Evolutionary conservation across 176 grass and related monocot genomes (phyloP), one percentile per base, ranked within the genome.

Genomic region (Carex cristatella): DNA sequence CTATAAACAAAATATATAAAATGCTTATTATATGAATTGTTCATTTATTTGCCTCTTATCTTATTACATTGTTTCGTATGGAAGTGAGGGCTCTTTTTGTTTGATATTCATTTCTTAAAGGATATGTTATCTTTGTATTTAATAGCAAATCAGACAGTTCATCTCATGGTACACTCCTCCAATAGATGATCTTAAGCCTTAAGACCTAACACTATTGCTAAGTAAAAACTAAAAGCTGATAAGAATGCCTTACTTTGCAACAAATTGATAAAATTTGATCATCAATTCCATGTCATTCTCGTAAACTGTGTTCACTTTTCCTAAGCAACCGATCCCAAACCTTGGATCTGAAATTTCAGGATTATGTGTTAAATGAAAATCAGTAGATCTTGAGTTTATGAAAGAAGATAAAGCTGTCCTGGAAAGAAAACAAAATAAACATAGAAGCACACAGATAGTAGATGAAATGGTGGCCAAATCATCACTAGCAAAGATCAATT

Each of bases 241-340:
- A 46, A 37, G 56, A 70, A 31, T 88, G 7, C 30, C 91, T 88
- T 90, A 91, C 94, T 92, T 97, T 71, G 94, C 91, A 89, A 97
- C 89, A 86, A 97, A 97, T 8, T 87, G 88, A 57, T 92, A 93
- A 88, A 94, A 94, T 68, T 90, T 87, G 83, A 94, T 84, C 94
- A 94, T 97, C 86, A 97, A 79, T 13, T 94, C 91, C 88, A 85
- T 97, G 89, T 97, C 86, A 85, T 86, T 92, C 73, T 93, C 87
- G 44, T 89, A 96, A 69, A 93, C 51, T 54, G 73, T 12, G 10
- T 91, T 96, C 64, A 97, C 89, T 76, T 92, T 97, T 81, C 94
- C 94, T 58, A 97, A 86, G 89, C 88, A 97, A 42, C 87, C 82
- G 74, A 97, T 97, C 66, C 91, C 91, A 84, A 94, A 87, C 85